A percentile compares a stretch with the other conserved stretches of the same genome.
Evolutionary conservation across 2,329 filamentous ascomycete species (phyloP).

Genomic region (Ceratocystis lukuohia): DNA sequence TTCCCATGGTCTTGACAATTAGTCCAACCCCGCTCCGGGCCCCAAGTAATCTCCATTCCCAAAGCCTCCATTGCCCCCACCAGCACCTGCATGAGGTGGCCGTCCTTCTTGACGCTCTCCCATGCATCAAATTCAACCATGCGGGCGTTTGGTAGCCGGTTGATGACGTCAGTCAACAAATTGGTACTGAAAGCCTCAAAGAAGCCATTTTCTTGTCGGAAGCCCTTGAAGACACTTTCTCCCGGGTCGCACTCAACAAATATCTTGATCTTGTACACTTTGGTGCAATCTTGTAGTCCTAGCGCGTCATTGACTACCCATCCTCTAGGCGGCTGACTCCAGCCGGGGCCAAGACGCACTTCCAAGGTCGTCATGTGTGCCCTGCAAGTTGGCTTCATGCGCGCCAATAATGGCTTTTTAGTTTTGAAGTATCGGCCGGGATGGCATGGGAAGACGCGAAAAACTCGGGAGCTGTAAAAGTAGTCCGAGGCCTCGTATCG

Average conservation of each 20-base stretch:
- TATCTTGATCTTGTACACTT: constrained; percentile 46
- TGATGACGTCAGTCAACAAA: constrained; percentile 44
- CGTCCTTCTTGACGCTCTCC: constrained; percentile 48
- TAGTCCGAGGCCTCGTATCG: constrained; percentile 50
- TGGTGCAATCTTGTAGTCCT: constrained; percentile 48
- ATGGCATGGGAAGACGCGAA: constrained; percentile 54
- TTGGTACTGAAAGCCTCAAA: constrained; percentile 53
- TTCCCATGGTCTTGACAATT: constrained; percentile 33
- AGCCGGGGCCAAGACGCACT: constrained; percentile 59
- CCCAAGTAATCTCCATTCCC: constrained; percentile 49
- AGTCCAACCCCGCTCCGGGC: constrained; percentile 52
- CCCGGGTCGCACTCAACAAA: constrained; percentile 63
- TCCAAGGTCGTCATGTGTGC: constrained; percentile 50
- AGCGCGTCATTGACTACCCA: constrained; percentile 56
- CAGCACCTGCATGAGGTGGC: constrained; percentile 50
- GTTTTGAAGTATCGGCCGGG: constrained; percentile 57
- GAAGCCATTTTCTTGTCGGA: constrained; percentile 50
- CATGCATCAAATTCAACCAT: constrained; percentile 58
- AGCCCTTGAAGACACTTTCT: constrained; percentile 52
- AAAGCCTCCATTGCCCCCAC: constrained; percentile 37
- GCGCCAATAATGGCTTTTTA: constrained; percentile 56
- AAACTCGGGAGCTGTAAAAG: constrained; percentile 50
- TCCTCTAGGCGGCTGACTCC: constrained; percentile 53
- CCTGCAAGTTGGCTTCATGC: constrained; percentile 48
- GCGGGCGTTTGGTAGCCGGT: constrained; percentile 41